Evolutionary conservation across 371 early-diverging fungal species (phyloP).

Genomic region (Lichtheimia corymbifera): DNA sequence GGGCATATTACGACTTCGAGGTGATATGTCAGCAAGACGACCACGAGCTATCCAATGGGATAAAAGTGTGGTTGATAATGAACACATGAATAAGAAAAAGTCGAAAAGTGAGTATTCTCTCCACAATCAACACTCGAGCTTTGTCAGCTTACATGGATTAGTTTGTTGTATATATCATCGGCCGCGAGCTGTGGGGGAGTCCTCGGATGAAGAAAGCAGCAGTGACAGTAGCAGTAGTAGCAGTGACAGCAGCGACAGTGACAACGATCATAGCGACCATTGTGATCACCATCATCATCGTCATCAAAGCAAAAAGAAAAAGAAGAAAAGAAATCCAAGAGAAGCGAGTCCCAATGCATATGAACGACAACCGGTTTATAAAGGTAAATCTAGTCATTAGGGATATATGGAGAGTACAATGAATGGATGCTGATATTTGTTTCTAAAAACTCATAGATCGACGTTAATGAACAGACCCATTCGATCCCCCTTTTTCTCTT

Average conservation of each 20-base stretch:
- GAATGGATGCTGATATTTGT: background rate
- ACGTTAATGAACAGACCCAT: no score
- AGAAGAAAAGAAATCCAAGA: slow-evolving; percentile 46
- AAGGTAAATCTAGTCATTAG: background rate
- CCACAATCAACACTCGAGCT: background rate
- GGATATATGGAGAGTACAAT: background rate
- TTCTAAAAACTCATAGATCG: no score
- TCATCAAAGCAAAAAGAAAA: slow-evolving; percentile 22
- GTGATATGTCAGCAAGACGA: slow-evolving; percentile 47
- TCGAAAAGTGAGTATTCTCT: slow-evolving; percentile 71
- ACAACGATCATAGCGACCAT: slow-evolving; percentile 26
- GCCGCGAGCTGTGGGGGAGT: slow-evolving; percentile 74
- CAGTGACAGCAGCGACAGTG: slow-evolving; percentile 25
- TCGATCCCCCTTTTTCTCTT: no score
- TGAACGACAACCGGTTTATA: slow-evolving; percentile 68
- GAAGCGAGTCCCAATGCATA: slow-evolving; percentile 69
- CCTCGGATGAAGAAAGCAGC: slow-evolving; percentile 57
- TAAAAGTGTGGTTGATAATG: slow-evolving; percentile 85
- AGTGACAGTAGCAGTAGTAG: slow-evolving; percentile 25
- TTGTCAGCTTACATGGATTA: slow-evolving; percentile 15
- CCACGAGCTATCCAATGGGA: slow-evolving; percentile 77
- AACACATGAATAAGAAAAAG: slow-evolving; percentile 79
- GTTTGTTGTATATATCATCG: slow-evolving; percentile 90
- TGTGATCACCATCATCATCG: slow-evolving; percentile 29
- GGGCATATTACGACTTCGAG: slow-evolving; percentile 54